Base-by-base conservation (phyloP, 129 eudicot genomes). In the Sambucus nigra region DNA sequence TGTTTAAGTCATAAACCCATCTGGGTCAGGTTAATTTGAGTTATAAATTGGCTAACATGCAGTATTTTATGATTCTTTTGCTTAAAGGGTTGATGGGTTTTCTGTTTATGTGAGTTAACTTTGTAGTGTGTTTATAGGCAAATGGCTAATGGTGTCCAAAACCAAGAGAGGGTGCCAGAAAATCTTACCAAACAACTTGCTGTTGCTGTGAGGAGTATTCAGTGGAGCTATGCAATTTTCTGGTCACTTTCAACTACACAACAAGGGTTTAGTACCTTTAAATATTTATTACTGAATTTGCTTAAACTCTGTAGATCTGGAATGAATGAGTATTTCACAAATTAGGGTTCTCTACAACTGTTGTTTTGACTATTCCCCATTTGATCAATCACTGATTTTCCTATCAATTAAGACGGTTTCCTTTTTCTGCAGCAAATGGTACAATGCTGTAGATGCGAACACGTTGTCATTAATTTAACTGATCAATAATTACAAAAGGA, bases 161-260 rank as follows among this genome's bases (percentile, higher is more conserved):
- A n/a, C 48, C 19, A 42, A 7, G 48, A 42, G 48, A 16, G 48
- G n/a, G 48, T 42, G 48, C 48, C 48, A 42, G 48, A 42, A n/a
- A 42, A 42, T 42, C 48, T 42, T 7, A 42, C 5, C 5, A 42
- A 42, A 42, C 48, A 9, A 20, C 48, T 42, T 42, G 48, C 20
- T 42, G 20, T 42, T 42, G 48, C 48, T 42, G 48, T 42, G 14
- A 42, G 48, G 48, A 42, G 48, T 42, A 42, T 42, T 16, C 18
- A 16, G n/a, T 42, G 48, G 48, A 42, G 48, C 48, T 42, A 42
- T 42, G 48, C 48, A 42, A 42, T 42, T 42, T 42, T 42, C 19
- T 42, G 48, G 48, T 42, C 48, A 42, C 48, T 13, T 15, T 42
- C 48, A 42, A 42, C 17, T 16, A 42, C 5, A 42, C 48, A 42